Conservation (phyloP, 345 rosid genomes). For the Salix arbutifolia region DNA sequence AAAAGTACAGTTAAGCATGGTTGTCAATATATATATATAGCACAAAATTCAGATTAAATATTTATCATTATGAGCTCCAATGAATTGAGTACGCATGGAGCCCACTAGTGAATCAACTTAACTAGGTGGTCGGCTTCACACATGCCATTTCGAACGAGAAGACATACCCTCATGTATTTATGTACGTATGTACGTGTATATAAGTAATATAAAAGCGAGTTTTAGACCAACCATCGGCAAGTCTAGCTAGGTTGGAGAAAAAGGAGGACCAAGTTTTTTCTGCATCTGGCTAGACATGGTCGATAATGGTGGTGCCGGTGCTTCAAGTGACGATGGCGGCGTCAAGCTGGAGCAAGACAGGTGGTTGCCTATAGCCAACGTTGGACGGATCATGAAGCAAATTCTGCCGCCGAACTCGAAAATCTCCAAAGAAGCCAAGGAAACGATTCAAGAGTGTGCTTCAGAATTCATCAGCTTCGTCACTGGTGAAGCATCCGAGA, state of each 20-base stretch:
- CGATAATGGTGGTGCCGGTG: slow-evolving; percentile 17
- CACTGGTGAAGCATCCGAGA: slow-evolving; percentile 20
- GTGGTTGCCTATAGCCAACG: slow-evolving; percentile 18
- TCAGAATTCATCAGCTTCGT: slow-evolving; percentile 22
- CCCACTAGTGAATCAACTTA: background rate
- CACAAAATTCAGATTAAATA: background rate
- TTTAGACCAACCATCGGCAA: background rate
- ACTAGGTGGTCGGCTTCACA: background rate
- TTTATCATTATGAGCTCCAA: background rate
- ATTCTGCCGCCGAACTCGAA: slow-evolving; percentile 15
- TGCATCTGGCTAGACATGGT: slow-evolving; percentile 22
- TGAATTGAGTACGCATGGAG: background rate
- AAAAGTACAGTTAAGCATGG: background rate
- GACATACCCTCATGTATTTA: background rate
- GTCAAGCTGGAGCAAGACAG: slow-evolving; percentile 21
- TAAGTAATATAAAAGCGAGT: background rate
- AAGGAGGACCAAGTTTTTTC: background rate
- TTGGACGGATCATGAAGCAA: slow-evolving; percentile 22
- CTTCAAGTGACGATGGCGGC: slow-evolving; percentile 23
- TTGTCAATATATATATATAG: background rate
- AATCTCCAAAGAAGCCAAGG: slow-evolving; percentile 19
- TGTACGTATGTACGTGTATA: background rate
- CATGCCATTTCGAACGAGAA: background rate
- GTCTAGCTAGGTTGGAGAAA: background rate
- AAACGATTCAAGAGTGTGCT: slow-evolving; percentile 21